Percentiles rank a stretch among this genome's conserved stretches.
Evolutionary conservation across 2,329 filamentous ascomycete species (phyloP).

Genomic region (Diplodia seriata): DNA sequence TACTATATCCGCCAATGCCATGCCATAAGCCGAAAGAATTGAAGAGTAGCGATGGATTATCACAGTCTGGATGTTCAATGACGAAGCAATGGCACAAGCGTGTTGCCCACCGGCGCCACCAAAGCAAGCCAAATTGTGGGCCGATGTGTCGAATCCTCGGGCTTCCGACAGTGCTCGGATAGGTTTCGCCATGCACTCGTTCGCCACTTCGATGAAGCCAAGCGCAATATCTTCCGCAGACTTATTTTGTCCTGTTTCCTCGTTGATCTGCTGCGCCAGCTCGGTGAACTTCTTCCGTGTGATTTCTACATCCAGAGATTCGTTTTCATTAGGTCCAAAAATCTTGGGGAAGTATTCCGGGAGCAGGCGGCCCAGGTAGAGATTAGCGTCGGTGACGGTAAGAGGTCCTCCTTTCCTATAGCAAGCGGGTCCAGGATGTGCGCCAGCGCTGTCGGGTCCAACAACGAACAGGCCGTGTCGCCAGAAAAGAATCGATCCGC

Average conservation of each 20-base stretch:
- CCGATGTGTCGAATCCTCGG: conserved; percentile 37
- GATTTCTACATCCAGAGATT: conserved; percentile 53
- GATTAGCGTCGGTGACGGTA: conserved; percentile 46
- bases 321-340: conserved; percentile 44
- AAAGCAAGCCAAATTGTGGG: conserved; percentile 41
- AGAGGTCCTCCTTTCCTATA: conserved; percentile 47
- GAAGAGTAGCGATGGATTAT: conserved; percentile 56
- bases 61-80: conserved; percentile 53
- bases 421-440: conserved; percentile 47
- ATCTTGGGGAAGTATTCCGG: conserved; percentile 45
- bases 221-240: conserved; percentile 40
- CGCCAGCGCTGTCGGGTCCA: conserved; percentile 65
- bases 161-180: conserved; percentile 41
- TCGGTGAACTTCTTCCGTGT: conserved; percentile 51
- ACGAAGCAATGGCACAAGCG: conserved; percentile 52
- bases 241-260: conserved; percentile 40
- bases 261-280: conserved; percentile 37
- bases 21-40: conserved; percentile 56
- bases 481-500: conserved; percentile 84
- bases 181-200: conserved; percentile 42
- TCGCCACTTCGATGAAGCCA: conserved; percentile 40
- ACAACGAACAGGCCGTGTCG: conserved; percentile 89
- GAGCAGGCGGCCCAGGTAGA: conserved; percentile 43
- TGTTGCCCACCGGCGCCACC: conserved; percentile 49
- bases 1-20: conserved; percentile 42